Evolutionary conservation across 2,329 filamentous ascomycete species (phyloP).

Genomic region (Bipolaris cookei): DNA sequence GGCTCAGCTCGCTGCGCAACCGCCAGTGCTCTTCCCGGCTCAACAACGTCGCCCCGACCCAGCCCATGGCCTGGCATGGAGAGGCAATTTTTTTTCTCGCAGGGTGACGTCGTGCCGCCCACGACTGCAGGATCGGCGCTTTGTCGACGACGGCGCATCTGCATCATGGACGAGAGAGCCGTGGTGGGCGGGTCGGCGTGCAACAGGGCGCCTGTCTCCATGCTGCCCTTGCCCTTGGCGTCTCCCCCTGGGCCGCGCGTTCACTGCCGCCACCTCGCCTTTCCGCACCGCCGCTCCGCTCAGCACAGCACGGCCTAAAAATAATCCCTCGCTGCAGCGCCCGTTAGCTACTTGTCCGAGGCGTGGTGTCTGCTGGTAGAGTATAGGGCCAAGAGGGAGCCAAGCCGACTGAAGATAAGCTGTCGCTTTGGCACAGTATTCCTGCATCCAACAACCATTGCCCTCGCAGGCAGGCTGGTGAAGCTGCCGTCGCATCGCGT

Average conservation of each 20-base stretch:
- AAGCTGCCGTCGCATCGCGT: neutral
- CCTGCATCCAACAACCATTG: neutral
- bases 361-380: no score
- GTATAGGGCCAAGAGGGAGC: neutral
- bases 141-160: neutral
- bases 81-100: neutral
- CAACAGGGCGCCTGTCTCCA: slow-evolving; percentile 1
- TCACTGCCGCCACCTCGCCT: slow-evolving; percentile 4
- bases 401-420: neutral
- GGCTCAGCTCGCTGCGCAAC: slow-evolving; percentile 21
- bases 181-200: neutral
- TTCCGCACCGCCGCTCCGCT: slow-evolving; percentile 13
- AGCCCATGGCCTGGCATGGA: neutral
- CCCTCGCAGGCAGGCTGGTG: neutral
- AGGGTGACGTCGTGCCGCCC: slow-evolving; percentile 6
- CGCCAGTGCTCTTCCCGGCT: slow-evolving; percentile 10
- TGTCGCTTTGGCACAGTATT: neutral
- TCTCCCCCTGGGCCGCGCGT: slow-evolving; percentile 11
- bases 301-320: slow-evolving; percentile 5
- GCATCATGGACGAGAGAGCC: neutral
- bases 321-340: slow-evolving; percentile 2
- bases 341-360: no score
- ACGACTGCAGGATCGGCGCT: neutral
- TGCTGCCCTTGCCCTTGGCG: slow-evolving; percentile 11
- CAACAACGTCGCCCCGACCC: slow-evolving; percentile 11